phyloP scores from a whole-genome alignment of 2,329 filamentous ascomycete genomes.

The Diaporthe sp. region DNA sequence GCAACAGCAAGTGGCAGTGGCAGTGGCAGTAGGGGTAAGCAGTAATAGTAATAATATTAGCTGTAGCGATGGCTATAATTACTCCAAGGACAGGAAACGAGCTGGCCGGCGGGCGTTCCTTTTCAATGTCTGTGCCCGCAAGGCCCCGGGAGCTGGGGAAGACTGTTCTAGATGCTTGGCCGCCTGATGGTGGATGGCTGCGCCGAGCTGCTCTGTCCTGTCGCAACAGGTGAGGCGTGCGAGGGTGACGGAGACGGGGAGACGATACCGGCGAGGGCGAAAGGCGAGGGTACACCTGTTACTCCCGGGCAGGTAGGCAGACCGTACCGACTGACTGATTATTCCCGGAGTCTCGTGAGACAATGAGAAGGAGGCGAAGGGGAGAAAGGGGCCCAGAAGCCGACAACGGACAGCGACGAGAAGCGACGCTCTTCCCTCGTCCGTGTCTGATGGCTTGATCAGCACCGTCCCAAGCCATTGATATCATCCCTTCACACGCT shows the following conservation, averaged over 20 bases:
- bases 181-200: background rate
- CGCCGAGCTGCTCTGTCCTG: background rate
- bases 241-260: background rate
- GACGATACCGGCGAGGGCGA: conserved; percentile 9
- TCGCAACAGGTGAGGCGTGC: background rate
- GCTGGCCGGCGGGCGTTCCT: background rate
- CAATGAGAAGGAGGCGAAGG: background rate
- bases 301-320: background rate
- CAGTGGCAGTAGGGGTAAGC: background rate
- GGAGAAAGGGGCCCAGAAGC: background rate
- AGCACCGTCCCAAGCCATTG: conserved; percentile 25
- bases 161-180: conserved; percentile 37
- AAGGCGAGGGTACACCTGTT: conserved; percentile 24
- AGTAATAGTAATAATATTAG: background rate
- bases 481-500: conserved; percentile 22
- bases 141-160: conserved; percentile 8
- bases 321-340: background rate
- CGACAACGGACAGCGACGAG: background rate
- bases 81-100: background rate
- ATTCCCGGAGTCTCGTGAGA: background rate
- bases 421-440: background rate
- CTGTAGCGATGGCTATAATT: background rate
- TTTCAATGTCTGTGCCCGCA: conserved; percentile 15
- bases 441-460: conserved; percentile 1
- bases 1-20: background rate